Conservation (phyloP, 371 early-diverging fungal genomes). For the Massospora cicadina region DNA sequence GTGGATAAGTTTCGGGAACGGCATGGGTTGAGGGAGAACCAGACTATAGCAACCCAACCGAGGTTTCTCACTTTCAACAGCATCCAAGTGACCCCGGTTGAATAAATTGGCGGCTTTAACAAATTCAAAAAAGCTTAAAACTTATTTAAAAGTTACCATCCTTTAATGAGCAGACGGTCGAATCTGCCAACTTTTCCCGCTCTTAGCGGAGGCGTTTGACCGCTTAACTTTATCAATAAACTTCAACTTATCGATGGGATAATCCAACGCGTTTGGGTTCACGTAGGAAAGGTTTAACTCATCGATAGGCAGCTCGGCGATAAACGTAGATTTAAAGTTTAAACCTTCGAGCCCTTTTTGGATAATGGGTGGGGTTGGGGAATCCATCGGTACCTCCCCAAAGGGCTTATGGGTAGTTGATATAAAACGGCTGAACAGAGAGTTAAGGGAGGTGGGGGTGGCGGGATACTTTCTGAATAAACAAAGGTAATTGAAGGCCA, state of each 20-base stretch:
- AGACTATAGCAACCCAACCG: conserved; percentile 22
- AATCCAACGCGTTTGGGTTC: neutral
- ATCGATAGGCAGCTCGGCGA: neutral
- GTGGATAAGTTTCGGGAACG: conserved; percentile 25
- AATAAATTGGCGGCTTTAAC: neutral
- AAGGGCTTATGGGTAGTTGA: no score
- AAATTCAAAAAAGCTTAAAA: no score
- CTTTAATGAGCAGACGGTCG: neutral
- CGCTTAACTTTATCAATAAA: neutral
- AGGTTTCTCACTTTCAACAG: neutral
- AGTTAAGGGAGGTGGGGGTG: no score
- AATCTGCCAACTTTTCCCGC: neutral
- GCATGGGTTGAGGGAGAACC: conserved; percentile 27
- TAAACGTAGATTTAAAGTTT: neutral
- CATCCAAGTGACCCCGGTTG: neutral
- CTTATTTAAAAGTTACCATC: neutral
- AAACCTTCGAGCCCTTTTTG: neutral
- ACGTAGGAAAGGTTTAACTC: neutral
- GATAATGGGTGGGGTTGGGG: no score
- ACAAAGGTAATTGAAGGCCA: no score
- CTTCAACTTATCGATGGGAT: neutral
- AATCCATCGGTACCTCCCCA: no score
- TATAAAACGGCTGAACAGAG: no score
- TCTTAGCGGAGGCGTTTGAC: neutral
- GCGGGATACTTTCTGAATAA: no score